Conservation (phyloP, 495 filamentous ascomycete species). For the Neurospora sp. region DNA sequence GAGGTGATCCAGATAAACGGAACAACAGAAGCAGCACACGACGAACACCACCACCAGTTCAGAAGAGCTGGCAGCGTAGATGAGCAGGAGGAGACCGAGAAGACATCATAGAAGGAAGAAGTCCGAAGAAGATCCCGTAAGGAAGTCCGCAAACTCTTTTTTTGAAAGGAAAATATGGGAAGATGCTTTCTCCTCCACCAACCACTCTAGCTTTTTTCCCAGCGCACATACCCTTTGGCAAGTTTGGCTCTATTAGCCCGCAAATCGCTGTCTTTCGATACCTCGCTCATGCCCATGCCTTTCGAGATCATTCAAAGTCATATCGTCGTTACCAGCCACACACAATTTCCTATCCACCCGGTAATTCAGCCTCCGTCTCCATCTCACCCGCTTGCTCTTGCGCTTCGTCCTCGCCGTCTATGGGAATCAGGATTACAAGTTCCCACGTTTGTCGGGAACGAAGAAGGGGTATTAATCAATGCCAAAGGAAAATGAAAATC, state of each 20-base stretch:
- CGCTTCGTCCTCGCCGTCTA: not conserved
- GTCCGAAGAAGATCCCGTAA: not conserved
- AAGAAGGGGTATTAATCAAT: slow-evolving; percentile 1
- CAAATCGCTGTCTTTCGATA: not conserved
- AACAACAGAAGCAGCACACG: slow-evolving; percentile 1
- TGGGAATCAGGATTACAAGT: not conserved
- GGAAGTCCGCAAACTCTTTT: not conserved
- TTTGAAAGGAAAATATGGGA: not conserved
- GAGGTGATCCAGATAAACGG: not conserved
- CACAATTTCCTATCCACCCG: not conserved
- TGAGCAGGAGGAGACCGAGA: slow-evolving; percentile 50
- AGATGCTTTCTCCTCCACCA: slow-evolving; percentile 1
- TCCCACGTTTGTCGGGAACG: not conserved
- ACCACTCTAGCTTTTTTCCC: slow-evolving; percentile 3
- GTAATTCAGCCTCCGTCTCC: not conserved
- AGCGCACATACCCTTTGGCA: not conserved
- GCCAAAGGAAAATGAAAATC: not conserved
- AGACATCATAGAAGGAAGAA: slow-evolving; percentile 20
- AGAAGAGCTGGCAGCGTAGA: slow-evolving; percentile 40
- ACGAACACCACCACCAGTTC: slow-evolving; percentile 29
- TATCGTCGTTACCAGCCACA: not conserved
- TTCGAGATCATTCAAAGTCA: not conserved
- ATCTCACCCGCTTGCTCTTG: not conserved
- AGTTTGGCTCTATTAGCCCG: not conserved
- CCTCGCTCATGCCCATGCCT: not conserved